A percentile compares a stretch with the other conserved stretches of the same genome.
Conservation (phyloP, 768 basidiomycete genomes). For the Phylloporus sp. region DNA sequence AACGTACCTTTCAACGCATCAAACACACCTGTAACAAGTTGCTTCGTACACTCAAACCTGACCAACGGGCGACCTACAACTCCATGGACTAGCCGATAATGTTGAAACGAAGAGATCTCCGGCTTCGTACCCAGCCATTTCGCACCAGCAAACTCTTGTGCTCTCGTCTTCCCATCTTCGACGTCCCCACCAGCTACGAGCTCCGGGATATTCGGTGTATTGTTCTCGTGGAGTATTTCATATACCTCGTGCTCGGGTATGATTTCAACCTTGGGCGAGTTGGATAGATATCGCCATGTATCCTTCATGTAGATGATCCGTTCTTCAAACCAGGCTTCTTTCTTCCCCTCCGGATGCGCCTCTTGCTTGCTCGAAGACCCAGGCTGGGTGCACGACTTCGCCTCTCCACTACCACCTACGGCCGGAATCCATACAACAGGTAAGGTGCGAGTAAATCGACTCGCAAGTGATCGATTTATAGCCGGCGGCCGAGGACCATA, state of each 20-base stretch:
- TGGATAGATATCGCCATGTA: conserved; percentile 3
- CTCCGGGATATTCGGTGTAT: conserved; percentile 1
- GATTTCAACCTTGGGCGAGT: not conserved
- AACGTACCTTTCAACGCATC: not conserved
- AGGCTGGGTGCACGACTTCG: too few species aligned
- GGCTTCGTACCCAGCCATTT: not conserved
- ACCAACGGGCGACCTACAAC: not conserved
- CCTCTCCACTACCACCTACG: too few species aligned
- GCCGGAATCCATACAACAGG: conserved; percentile 2
- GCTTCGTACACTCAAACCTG: not conserved
- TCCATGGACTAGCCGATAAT: not conserved
- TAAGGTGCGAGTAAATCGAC: conserved; percentile 1
- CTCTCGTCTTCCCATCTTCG: not conserved
- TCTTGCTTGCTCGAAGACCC: too few species aligned
- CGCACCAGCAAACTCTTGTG: not conserved
- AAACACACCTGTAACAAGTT: not conserved
- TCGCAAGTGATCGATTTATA: not conserved
- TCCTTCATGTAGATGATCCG: too few species aligned
- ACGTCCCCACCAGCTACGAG: conserved; percentile 2
- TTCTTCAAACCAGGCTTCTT: not conserved
- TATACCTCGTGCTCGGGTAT: conserved; percentile 4
- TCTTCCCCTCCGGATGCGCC: too few species aligned
- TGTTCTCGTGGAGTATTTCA: not conserved
- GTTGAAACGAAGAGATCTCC: not conserved
- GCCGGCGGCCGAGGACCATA: not conserved